A percentile compares a stretch with the other conserved stretches of the same genome.
phyloP scores from a whole-genome alignment of 2,329 filamentous ascomycete genomes.

The Stylonectria norvegica region DNA sequence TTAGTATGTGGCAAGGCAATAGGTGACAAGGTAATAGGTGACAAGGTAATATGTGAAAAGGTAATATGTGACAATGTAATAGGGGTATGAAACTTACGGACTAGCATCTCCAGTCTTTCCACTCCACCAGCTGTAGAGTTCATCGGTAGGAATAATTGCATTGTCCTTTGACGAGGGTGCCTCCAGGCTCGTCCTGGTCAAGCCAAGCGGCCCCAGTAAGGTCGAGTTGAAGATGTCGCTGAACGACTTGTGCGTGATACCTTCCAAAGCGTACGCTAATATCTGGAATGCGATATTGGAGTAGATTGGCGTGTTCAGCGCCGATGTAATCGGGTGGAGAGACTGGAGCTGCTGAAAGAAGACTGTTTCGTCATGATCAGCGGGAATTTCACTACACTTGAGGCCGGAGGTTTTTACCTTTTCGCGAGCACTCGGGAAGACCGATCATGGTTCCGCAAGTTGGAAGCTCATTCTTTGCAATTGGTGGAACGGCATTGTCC shows the following conservation, averaged over 20 bases:
- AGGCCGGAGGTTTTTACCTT: not conserved
- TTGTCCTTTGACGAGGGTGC: conserved; percentile 6
- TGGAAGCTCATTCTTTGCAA: not conserved
- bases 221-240: conserved; percentile 1
- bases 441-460: not conserved
- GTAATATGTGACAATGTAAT: too few relatives aligned
- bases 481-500: not conserved
- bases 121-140: conserved; percentile 4
- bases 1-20: too few relatives aligned
- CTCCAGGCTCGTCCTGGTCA: conserved; percentile 5
- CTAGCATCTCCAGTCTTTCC: not conserved
- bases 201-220: conserved; percentile 2
- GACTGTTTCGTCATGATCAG: not conserved
- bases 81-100: too few relatives aligned
- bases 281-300: conserved; percentile 9
- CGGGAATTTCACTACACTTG: conserved; percentile 1
- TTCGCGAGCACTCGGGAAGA: not conserved
- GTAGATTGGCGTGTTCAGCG: conserved; percentile 8
- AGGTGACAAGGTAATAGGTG: too few relatives aligned
- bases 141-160: conserved; percentile 4
- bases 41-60: too few relatives aligned
- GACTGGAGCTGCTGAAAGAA: not conserved
- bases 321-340: not conserved
- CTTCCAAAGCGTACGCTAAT: conserved; percentile 7
- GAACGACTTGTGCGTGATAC: conserved; percentile 6